Evolutionary conservation across 176 grass and related monocot species (phyloP), one percentile per base, ranked within the genome.

Genomic region (Otatea glauca): DNA sequence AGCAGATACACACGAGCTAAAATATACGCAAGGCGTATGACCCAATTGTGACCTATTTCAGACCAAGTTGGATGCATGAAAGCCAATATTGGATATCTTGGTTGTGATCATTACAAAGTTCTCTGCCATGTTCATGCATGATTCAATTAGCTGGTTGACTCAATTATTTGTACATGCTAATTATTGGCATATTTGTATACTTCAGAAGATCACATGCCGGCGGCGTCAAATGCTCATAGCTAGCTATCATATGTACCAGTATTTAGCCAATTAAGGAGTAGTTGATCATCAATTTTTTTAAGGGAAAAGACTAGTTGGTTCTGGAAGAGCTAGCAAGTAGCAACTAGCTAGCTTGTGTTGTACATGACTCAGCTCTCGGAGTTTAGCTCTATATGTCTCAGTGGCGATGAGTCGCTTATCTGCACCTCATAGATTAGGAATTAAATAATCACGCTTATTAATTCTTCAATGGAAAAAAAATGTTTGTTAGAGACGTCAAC

Each of bases 41-140:
- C 84, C 66, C 84, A 74, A 82, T 39, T 79, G 51, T 77, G 80
- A 84, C 89, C 68, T 34, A 64, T 84, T 83, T 70, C 51, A 64
- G 64, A 75, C 85, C 77, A 81, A 85, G 63, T 88, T 84, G 82
- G 72, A 85, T 92, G 81, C 82, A 85, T 91, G 49, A 81, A 41
- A 86, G 41, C 72, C 73, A 78, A 34, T 34, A 34, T 50, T 65
- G 64, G 48, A 81, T 88, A 82, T 79, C 86, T 86, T 92, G 72
- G 86, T 86, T 92, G 41, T 86, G 66, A 81, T 85, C 54, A 86
- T 85, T 54, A 78, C 78, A 73, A 81, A 87, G 71, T 47, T 77
- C 72, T 25, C 47, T 77, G 75, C 75, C 89, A 91, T 88, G 86
- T 77, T 91, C 83, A 82, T 80, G 75, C 80, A 91, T 82, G 75